Evolutionary conservation across 2,329 filamentous ascomycete species (phyloP), one percentile per base, ranked within the genome.

Genomic region (Alternaria ethzedia): DNA sequence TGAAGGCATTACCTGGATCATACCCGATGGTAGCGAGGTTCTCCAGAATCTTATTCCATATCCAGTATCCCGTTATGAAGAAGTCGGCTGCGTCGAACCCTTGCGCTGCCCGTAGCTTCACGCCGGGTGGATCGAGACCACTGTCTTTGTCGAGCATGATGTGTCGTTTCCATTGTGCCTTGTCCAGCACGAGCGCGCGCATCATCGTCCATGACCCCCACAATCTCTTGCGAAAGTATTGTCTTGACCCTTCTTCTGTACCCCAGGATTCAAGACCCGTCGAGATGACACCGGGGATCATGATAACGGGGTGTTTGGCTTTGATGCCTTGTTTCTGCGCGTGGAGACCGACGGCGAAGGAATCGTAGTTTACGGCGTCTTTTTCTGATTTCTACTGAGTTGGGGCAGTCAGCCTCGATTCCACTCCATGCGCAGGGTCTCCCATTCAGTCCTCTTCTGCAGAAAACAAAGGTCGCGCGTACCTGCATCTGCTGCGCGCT

Each of bases 121-220:
- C 89, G 12, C 90, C 89, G 0, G 94, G 92, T 2, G 96, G 96
- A 78, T 99, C 96, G 21, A 99, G 84, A 0, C 96, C 96, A 0
- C 95, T 97, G 41, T 88, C 81, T 79, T 95, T 94, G 80, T 99
- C 96, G 11, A 99, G 86, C 94, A 98, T 98, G 70, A 99, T 93
- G 78, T 99, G 96, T 73, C 85, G 90, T 84, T 97, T 99, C 96
- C 96, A 99, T 32, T 88, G 86, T 26, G 96, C 90, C 81, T 98
- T 97, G 79, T 98, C 96, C 74, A 97, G 82, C 2, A 99, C 93
- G 68, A 99, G 82, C 0, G 96, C 95, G 54, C 91, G 88, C 94
- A 99, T 97, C 96, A 99, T 99, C 68, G 89, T 97, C 96, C 96
- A 99, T 71, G 93, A 97, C 5, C 96, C 96, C 96, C 96, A 99